Evolutionary conservation across 106 monocot species (phyloP).

Genomic region (Ottelia alismoides): DNA sequence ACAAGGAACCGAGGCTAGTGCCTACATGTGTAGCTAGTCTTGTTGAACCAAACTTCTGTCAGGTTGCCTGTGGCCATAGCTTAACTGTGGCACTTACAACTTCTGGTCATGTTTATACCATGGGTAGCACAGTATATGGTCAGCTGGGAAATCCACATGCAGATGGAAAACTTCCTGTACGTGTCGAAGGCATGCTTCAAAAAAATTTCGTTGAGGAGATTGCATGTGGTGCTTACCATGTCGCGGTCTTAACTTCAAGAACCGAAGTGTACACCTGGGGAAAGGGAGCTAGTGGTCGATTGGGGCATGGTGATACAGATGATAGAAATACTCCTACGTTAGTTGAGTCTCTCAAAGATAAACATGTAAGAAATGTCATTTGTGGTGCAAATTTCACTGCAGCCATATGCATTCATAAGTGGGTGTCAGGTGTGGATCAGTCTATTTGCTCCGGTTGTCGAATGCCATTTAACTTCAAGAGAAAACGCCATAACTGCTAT

Average conservation of each 20-base stretch:
- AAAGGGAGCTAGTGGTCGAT: conserved; percentile 70
- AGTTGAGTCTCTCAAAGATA: conserved; percentile 74
- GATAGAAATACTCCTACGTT: conserved; percentile 53
- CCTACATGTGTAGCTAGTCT: conserved; percentile 68
- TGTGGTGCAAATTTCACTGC: conserved; percentile 79
- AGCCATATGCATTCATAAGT: conserved; percentile 73
- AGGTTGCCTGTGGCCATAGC: conserved; percentile 78
- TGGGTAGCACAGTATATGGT: conserved; percentile 75
- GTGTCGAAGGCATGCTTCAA: conserved; percentile 59
- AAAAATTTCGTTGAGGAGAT: conserved; percentile 73
- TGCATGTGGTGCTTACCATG: conserved; percentile 73
- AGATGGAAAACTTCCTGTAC: conserved; percentile 59
- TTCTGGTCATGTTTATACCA: conserved; percentile 68
- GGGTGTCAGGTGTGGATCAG: conserved; percentile 79
- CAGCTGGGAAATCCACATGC: conserved; percentile 67
- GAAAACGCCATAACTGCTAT: conserved; percentile 97
- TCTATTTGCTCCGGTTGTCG: conserved; percentile 95
- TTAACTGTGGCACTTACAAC: conserved; percentile 69
- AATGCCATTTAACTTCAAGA: conserved; percentile 88
- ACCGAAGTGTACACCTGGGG: conserved; percentile 88
- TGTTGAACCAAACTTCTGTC: conserved; percentile 68
- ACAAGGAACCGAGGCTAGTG: conserved; percentile 59
- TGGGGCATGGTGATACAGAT: conserved; percentile 67
- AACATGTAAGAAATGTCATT: conserved; percentile 64
- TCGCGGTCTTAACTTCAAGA: conserved; percentile 76